These are phyloP conservation scores for Aspergillus chevalieri DNA, from an alignment of 2,329 filamentous ascomycete genomes.

Conservation along the genomic window DNA sequence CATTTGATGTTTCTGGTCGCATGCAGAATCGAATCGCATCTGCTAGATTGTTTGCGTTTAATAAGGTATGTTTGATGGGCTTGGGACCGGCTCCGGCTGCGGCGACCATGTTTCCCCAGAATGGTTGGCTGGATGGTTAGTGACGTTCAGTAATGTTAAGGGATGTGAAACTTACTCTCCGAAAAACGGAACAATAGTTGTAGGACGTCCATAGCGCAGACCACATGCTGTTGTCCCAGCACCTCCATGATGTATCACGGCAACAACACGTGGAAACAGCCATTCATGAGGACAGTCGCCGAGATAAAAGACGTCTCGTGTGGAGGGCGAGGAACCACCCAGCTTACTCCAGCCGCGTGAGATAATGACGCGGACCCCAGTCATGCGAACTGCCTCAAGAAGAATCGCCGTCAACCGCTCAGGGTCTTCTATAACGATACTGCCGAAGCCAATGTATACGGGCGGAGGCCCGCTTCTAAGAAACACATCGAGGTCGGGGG, in stretches of 20 bases:
- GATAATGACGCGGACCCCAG: conserved; percentile 48
- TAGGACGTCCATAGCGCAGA: conserved; percentile 47
- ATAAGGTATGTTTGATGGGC: conserved; percentile 42
- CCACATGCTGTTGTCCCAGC: conserved; percentile 55
- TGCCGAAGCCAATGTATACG: conserved; percentile 53
- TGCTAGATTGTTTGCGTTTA: conserved; percentile 42
- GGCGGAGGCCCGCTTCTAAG: conserved; percentile 44
- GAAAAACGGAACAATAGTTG: conserved; percentile 53
- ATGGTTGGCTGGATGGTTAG: conserved; percentile 36
- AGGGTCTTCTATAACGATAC: conserved; percentile 50
- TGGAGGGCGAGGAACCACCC: conserved; percentile 23
- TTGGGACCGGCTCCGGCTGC: conserved; percentile 44
- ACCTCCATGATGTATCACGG: conserved; percentile 55
- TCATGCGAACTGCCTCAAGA: conserved; percentile 42
- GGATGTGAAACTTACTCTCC: conserved; percentile 37
- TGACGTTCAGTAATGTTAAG: neutral
- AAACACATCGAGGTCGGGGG: conserved; percentile 37
- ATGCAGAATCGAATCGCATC: conserved; percentile 43
- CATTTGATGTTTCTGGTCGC: conserved; percentile 27
- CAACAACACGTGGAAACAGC: conserved; percentile 52
- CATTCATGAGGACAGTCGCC: conserved; percentile 54
- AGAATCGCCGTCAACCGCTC: conserved; percentile 40
- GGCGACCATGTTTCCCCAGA: conserved; percentile 51
- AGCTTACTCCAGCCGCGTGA: conserved; percentile 52
- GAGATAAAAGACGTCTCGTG: conserved; percentile 43